phyloP scores from a whole-genome alignment of 352 stramenopile species.

The Globisporangium polare region DNA sequence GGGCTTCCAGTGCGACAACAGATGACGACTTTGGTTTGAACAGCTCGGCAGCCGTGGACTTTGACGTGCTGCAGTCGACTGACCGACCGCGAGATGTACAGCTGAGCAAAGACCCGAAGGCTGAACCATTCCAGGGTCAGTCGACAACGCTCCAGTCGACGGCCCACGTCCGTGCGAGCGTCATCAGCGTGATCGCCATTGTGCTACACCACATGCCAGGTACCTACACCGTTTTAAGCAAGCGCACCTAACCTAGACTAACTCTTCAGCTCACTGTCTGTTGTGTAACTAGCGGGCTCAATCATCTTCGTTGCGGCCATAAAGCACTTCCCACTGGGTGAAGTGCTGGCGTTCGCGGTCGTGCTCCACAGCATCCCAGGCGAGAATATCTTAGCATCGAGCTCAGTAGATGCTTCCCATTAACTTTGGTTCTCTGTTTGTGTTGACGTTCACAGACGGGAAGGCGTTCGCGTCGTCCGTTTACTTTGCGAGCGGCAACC shows the following conservation, averaged over 20 bases:
- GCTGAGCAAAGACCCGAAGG: neutral
- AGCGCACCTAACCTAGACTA: neutral
- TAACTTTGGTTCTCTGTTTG: neutral
- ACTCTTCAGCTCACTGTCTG: neutral
- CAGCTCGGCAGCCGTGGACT: neutral
- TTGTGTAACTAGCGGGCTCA: neutral
- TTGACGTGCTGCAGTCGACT: constrained; percentile 4
- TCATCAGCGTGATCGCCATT: neutral
- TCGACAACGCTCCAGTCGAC: neutral
- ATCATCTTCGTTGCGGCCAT: neutral
- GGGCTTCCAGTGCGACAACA: neutral
- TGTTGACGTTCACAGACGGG: neutral
- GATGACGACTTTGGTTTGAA: neutral
- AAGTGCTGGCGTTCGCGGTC: constrained; percentile 2
- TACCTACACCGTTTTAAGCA: neutral
- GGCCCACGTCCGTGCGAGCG: neutral
- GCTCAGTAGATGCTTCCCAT: too few relatives aligned
- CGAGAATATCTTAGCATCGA: neutral
- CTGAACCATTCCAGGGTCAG: neutral
- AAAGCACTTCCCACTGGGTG: neutral
- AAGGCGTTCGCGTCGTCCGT: neutral
- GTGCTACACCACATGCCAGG: constrained; percentile 2
- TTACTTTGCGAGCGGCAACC: constrained; percentile 5
- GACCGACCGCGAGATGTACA: neutral
- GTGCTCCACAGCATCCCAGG: constrained; percentile 3